phyloP scores from a whole-genome alignment of 1,284 basidiomycete genomes.

The Schizophyllum amplum region DNA sequence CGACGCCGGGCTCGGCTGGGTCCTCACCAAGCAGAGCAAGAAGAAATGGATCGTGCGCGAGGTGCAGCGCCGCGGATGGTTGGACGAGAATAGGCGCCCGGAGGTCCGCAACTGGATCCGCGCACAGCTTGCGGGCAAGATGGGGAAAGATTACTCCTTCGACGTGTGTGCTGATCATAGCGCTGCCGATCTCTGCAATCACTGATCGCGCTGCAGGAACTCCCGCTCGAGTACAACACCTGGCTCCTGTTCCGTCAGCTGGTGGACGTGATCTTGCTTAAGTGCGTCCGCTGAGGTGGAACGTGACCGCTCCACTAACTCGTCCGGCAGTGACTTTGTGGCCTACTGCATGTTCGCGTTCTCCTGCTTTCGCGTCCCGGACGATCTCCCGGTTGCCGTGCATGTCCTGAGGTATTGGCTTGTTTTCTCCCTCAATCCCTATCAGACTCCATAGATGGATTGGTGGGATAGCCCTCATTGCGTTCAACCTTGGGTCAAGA shows the following conservation, averaged over 20 bases:
- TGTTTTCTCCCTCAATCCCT: not conserved
- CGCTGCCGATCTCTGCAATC: slow-evolving; percentile 3
- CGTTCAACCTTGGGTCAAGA: slow-evolving; percentile 99
- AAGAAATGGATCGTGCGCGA: slow-evolving; percentile 86
- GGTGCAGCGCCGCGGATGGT: slow-evolving; percentile 78
- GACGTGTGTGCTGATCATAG: slow-evolving; percentile 46
- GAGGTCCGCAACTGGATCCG: slow-evolving; percentile 75
- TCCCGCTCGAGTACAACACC: slow-evolving; percentile 79
- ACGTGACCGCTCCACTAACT: not conserved
- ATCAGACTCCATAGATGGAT: slow-evolving; percentile 56
- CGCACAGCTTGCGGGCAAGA: slow-evolving; percentile 83
- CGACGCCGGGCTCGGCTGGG: slow-evolving; percentile 89
- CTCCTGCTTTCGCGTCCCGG: slow-evolving; percentile 79
- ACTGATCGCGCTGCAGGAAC: slow-evolving; percentile 37
- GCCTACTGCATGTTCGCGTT: slow-evolving; percentile 96
- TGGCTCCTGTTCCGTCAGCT: slow-evolving; percentile 90
- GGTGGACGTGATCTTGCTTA: slow-evolving; percentile 93
- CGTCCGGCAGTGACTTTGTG: slow-evolving; percentile 71
- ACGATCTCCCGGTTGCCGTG: slow-evolving; percentile 63
- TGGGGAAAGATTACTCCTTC: slow-evolving; percentile 91
- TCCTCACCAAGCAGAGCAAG: slow-evolving; percentile 92
- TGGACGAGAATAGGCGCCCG: slow-evolving; percentile 67
- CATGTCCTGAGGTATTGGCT: slow-evolving; percentile 66
- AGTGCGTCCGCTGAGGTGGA: too few species aligned
- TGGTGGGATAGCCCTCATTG: slow-evolving; percentile 78